Percentiles rank a stretch among this genome's conserved stretches.
phyloP scores from a whole-genome alignment of 176 grass and related monocot species.

The Carex littledalei region DNA sequence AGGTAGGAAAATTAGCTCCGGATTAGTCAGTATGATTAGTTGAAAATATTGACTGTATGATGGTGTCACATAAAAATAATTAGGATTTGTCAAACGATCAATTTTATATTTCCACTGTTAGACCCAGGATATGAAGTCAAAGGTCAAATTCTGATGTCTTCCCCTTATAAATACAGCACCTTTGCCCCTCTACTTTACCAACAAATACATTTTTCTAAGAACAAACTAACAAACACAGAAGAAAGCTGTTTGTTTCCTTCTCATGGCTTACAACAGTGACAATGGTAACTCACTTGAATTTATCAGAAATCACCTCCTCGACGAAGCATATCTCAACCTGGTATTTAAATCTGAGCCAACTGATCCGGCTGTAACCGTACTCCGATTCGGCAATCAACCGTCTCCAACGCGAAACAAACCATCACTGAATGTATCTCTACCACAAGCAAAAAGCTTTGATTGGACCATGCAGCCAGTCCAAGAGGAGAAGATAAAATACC shows the following conservation, averaged over 20 bases:
- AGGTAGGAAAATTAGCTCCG: too few relatives aligned
- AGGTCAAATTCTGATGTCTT: not conserved
- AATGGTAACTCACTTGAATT: slow-evolving; percentile 21
- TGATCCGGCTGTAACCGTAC: not conserved
- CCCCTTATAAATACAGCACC: not conserved
- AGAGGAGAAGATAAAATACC: slow-evolving; percentile 37
- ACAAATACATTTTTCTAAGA: not conserved
- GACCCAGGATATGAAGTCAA: too few relatives aligned
- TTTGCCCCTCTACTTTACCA: not conserved
- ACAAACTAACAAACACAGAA: not conserved
- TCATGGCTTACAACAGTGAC: slow-evolving; percentile 2
- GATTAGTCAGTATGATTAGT: too few relatives aligned
- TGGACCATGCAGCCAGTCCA: not conserved
- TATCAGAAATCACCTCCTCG: not conserved
- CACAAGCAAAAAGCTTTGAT: not conserved
- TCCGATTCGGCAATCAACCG: slow-evolving; percentile 6
- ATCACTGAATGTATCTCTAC: not conserved
- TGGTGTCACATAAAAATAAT: too few relatives aligned
- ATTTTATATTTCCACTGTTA: too few relatives aligned
- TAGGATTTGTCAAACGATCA: too few relatives aligned
- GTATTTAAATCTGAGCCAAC: not conserved
- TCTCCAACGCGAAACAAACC: not conserved
- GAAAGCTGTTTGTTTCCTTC: not conserved
- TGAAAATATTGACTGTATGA: too few relatives aligned
- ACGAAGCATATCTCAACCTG: not conserved